A percentile compares a stretch with the other conserved stretches of the same genome.
phyloP scores from a whole-genome alignment of 73 alveolate species.

The Effrenium voratum region DNA sequence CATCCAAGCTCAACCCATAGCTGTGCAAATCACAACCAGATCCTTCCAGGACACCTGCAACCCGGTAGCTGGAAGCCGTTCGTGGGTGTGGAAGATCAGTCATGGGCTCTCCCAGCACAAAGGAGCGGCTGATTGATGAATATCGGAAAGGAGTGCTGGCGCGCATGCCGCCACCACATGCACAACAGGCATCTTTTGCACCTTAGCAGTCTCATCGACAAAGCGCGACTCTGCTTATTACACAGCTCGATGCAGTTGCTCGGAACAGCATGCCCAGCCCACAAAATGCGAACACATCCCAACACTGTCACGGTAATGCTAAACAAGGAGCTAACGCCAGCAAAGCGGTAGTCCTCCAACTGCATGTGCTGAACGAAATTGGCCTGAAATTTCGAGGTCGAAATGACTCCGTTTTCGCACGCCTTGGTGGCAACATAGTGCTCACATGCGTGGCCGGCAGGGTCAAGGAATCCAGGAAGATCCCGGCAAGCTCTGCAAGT shows the following conservation, averaged over 20 bases:
- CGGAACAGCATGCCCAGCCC: background rate
- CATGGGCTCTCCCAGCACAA: constrained; percentile 13
- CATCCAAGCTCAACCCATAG: background rate
- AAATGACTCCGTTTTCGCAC: background rate
- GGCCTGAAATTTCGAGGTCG: background rate
- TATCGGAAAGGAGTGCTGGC: constrained; percentile 28
- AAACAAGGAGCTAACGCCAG: background rate
- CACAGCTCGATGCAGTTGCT: background rate
- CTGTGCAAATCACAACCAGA: constrained; percentile 16
- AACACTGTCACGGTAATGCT: background rate
- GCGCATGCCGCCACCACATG: constrained; percentile 29
- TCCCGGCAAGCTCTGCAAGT: constrained; percentile 18
- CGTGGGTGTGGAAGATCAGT: background rate
- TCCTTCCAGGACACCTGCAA: constrained; percentile 31
- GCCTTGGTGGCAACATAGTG: background rate
- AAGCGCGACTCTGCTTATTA: background rate
- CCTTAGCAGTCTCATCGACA: background rate
- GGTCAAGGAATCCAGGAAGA: background rate
- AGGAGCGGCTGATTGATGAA: background rate
- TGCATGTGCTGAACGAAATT: background rate
- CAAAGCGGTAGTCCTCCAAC: background rate
- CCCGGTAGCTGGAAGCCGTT: constrained; percentile 19
- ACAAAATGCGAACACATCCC: background rate
- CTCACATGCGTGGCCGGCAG: constrained; percentile 1
- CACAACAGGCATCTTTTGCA: constrained; percentile 29